Conservation (phyloP, 129 eudicot genomes). For the Flaveria ramosissima region DNA sequence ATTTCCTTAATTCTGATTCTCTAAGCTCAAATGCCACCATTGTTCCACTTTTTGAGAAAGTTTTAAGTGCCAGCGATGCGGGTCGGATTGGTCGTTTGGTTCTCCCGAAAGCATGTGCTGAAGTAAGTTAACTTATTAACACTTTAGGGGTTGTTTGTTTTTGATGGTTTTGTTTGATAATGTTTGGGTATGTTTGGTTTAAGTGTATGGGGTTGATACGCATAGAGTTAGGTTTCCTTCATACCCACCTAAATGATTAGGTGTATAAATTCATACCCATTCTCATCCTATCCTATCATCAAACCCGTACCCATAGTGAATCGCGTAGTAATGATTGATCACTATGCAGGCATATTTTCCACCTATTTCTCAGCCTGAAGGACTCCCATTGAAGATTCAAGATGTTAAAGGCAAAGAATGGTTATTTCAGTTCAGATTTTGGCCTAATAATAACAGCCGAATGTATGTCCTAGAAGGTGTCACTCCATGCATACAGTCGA, state of each 20-base stretch:
- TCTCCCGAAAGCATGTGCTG: conserved; percentile 99
- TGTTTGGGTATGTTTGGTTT: not conserved
- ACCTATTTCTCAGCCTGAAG: conserved; percentile 94
- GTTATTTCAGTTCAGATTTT: conserved; percentile 96
- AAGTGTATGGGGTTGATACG: not conserved
- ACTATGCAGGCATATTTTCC: conserved; percentile 89
- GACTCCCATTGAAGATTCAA: conserved; percentile 90
- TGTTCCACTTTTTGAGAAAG: conserved; percentile 89
- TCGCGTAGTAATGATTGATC: not conserved
- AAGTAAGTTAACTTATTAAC: conserved; percentile 48
- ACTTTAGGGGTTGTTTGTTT: conserved; percentile 10
- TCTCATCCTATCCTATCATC: not conserved
- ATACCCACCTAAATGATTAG: not conserved
- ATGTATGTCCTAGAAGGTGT: conserved; percentile 99
- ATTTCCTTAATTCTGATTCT: conserved; percentile 57
- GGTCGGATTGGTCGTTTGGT: conserved; percentile 98
- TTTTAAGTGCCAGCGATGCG: conserved; percentile 97
- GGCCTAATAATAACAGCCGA: conserved; percentile 98
- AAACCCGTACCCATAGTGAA: not conserved
- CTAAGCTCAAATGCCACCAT: conserved; percentile 87
- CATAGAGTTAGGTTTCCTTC: not conserved
- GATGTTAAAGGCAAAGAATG: conserved; percentile 98
- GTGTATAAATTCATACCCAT: not conserved
- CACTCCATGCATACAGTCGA: conserved; percentile 97
- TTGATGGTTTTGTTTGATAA: not conserved